Percentiles rank a stretch among this genome's conserved stretches.
phyloP scores from a whole-genome alignment of 352 stramenopile species.

The Globisporangium iwayamae region DNA sequence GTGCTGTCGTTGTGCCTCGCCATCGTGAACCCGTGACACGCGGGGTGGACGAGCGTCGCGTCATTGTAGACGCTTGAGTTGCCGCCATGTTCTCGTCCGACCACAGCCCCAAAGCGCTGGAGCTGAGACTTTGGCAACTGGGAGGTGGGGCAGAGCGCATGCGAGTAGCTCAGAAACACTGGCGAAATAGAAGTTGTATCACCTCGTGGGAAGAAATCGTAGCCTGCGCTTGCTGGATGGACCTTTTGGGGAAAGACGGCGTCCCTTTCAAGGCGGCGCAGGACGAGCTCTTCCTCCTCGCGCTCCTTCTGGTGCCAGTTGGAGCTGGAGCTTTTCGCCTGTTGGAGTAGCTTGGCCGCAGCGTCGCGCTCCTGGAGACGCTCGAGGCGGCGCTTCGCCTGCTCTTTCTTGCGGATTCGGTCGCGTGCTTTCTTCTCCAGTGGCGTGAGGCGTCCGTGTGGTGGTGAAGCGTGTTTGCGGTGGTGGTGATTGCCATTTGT shows the following conservation, averaged over 20 bases:
- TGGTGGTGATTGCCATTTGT: not conserved
- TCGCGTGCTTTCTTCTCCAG: slow-evolving; percentile 53
- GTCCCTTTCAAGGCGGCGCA: slow-evolving; percentile 61
- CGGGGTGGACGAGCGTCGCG: slow-evolving; percentile 43
- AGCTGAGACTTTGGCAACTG: slow-evolving; percentile 22
- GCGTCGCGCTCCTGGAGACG: slow-evolving; percentile 30
- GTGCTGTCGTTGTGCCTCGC: slow-evolving; percentile 32
- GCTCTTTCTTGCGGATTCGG: slow-evolving; percentile 44
- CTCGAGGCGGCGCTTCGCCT: slow-evolving; percentile 37
- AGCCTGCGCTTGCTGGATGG: slow-evolving; percentile 54
- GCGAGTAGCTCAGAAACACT: slow-evolving; percentile 55
- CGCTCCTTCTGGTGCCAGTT: slow-evolving; percentile 45
- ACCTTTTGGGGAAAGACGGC: slow-evolving; percentile 42
- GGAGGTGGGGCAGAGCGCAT: slow-evolving; percentile 35
- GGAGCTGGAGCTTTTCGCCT: slow-evolving; percentile 24
- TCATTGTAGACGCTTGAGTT: slow-evolving; percentile 12
- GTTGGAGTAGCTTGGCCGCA: slow-evolving; percentile 23
- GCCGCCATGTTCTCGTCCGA: not conserved
- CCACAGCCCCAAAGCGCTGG: slow-evolving; percentile 3
- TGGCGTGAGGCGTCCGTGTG: slow-evolving; percentile 30
- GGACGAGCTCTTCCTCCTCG: slow-evolving; percentile 64
- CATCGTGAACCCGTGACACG: slow-evolving; percentile 55
- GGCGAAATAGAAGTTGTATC: slow-evolving; percentile 25
- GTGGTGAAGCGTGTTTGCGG: too few relatives aligned
- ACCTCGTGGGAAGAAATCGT: slow-evolving; percentile 27